Base-by-base conservation (phyloP, 768 basidiomycete species). In the Auricularia sp. region DNA sequence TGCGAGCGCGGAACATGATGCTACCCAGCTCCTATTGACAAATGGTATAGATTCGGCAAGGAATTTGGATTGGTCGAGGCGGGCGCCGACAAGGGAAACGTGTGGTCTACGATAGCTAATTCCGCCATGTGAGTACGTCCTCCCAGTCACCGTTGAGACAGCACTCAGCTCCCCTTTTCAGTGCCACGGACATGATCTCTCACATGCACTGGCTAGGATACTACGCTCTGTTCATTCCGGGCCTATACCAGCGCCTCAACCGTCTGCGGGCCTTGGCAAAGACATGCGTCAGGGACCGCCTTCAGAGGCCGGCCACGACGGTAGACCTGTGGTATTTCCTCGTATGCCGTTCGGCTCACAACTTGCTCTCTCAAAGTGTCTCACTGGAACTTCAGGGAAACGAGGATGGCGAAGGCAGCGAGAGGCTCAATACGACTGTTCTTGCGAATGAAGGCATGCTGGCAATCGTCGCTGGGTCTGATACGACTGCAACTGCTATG, bases 401-500 rank as follows among this genome's bases (percentile, higher is more conserved):
- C 6, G 47, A 51, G 21, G 47, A 51, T 18, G 47, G 18, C 5
- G 47, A 51, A 6, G 7, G 10, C 6, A 21, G 11, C 14, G 16
- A 18, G 11, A 10, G 47, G 21, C 47, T 51, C 21, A 12, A 8
- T 21, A 18, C 6, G 11, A 5, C 14, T 12, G 18, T 12, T 12
- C 47, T 51, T 18, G 47, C 47, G 10, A 18, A 21, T 8, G 56
- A 59, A 10, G 34, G 56, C 56, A 29, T 18, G 5, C 23, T 59
- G 4, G 56, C 23, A 6, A 23, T 59, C 16, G 34, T 59, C 34
- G 56, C 56, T 1, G 56, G 56, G 6, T 21, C 56, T 8, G 56
- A 59, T 23, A 59, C 74, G 12, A 74, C 74, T 12, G 72, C 76
- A 0, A 77, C 71, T 61, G 72, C 73, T 7, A 67, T 72, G 10